A percentile compares a stretch with the other conserved stretches of the same genome.
phyloP scores from a whole-genome alignment of 2,329 filamentous ascomycete genomes.

The Hypoxylon rubiginosum region DNA sequence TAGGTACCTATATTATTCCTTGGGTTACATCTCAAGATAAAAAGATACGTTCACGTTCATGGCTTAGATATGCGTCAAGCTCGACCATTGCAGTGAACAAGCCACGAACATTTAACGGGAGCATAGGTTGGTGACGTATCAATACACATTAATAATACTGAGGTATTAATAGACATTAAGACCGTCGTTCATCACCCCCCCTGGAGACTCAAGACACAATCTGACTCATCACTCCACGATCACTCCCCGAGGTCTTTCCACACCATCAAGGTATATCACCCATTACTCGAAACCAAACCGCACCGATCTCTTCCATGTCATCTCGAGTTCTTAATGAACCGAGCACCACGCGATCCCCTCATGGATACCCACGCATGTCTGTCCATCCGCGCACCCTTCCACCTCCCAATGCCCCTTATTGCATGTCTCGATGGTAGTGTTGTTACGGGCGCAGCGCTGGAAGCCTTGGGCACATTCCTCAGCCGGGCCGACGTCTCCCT shows the following conservation, averaged over 20 bases:
- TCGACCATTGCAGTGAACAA: background rate
- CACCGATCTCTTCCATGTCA: background rate
- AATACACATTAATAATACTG: constrained; percentile 28
- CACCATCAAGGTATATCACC: background rate
- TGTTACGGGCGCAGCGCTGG: constrained; percentile 11
- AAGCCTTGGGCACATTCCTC: constrained; percentile 10
- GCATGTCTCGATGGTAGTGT: constrained; percentile 8
- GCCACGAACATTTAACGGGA: background rate
- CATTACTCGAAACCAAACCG: background rate
- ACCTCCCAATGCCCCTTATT: background rate
- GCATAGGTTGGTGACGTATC: background rate
- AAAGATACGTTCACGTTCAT: constrained; percentile 10
- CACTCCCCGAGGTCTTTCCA: background rate
- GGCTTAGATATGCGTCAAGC: background rate
- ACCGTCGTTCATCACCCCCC: background rate
- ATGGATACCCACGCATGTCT: constrained; percentile 11
- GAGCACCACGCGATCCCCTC: constrained; percentile 8
- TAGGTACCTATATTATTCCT: background rate
- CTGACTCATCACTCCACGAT: background rate
- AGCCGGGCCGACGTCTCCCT: background rate
- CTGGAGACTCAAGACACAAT: background rate
- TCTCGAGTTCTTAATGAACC: background rate
- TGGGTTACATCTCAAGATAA: background rate
- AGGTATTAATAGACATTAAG: background rate
- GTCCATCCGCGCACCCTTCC: background rate